Percentiles rank a stretch among this genome's conserved stretches.
These are phyloP conservation scores for Aspergillus pseudonomiae DNA, from an alignment of 2,329 filamentous ascomycete genomes.

Conservation along the genomic window DNA sequence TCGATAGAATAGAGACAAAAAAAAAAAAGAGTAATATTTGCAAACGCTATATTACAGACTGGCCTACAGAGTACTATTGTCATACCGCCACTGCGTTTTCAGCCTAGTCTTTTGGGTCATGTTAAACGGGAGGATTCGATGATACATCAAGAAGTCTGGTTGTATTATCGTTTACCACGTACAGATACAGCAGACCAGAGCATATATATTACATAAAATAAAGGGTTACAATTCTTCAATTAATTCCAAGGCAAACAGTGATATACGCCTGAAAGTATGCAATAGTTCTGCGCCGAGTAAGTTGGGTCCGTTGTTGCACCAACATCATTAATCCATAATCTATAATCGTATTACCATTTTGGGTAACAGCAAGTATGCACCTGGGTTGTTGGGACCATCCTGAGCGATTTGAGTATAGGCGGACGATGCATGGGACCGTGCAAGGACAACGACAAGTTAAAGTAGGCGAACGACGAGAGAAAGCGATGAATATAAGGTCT, in stretches of 20 bases:
- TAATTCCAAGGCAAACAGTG: not conserved
- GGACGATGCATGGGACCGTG: slow-evolving; percentile 8
- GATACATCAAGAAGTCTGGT: not conserved
- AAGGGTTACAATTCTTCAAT: not conserved
- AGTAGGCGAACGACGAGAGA: not conserved
- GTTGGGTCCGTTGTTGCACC: not conserved
- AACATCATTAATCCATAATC: not conserved
- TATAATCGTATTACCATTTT: not conserved
- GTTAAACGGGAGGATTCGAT: not conserved
- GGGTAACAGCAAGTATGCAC: not conserved
- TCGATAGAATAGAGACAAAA: slow-evolving; percentile 1
- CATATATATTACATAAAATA: not conserved
- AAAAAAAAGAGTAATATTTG: not conserved
- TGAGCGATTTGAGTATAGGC: slow-evolving; percentile 4
- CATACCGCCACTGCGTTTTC: not conserved
- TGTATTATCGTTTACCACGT: not conserved
- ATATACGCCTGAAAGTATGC: not conserved
- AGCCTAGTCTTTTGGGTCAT: not conserved
- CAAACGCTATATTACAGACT: not conserved
- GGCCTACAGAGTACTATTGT: not conserved
- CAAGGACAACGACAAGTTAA: slow-evolving; percentile 15
- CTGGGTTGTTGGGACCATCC: slow-evolving; percentile 1
- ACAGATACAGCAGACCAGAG: not conserved
- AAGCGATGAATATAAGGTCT: slow-evolving; percentile 4
- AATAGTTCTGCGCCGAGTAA: not conserved